Conservation (phyloP, 495 filamentous ascomycete species). For the Trichocladium uniseriatum region DNA sequence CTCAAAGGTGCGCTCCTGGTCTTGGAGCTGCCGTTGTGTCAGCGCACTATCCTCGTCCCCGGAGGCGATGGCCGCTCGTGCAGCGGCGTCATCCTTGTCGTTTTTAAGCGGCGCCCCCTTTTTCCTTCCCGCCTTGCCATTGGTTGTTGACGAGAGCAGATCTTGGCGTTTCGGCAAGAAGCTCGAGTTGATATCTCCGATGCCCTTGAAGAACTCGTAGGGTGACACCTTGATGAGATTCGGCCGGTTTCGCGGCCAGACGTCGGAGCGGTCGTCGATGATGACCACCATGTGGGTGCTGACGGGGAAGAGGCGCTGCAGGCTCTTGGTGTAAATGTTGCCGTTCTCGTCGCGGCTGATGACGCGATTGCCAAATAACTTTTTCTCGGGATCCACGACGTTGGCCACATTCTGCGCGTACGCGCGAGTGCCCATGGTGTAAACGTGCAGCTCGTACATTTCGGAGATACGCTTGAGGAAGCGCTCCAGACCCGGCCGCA, state of each 20-base stretch:
- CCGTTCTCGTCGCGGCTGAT: constrained; percentile 95
- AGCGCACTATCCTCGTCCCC: constrained; percentile 61
- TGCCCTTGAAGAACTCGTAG: constrained; percentile 96
- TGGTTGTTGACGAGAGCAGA: constrained; percentile 37
- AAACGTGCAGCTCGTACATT: constrained; percentile 92
- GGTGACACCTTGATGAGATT: constrained; percentile 92
- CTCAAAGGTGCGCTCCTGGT: constrained; percentile 76
- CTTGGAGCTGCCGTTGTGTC: constrained; percentile 62
- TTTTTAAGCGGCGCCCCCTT: constrained; percentile 5
- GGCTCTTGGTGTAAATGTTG: constrained; percentile 77
- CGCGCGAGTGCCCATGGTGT: constrained; percentile 95
- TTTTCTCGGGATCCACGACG: constrained; percentile 84
- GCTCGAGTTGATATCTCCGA: constrained; percentile 97
- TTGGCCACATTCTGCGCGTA: constrained; percentile 88
- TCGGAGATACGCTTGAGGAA: constrained; percentile 73
- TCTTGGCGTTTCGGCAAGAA: constrained; percentile 88
- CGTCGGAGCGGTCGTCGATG: constrained; percentile 94
- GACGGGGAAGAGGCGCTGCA: constrained; percentile 87
- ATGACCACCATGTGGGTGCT: constrained; percentile 99
- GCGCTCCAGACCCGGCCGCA: constrained; percentile 79
- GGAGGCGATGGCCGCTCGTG: constrained; percentile 65
- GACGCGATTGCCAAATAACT: constrained; percentile 87
- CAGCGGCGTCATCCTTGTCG: constrained; percentile 36
- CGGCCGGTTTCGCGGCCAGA: constrained; percentile 88
- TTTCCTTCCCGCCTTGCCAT: constrained; percentile 14